These are phyloP conservation scores for Pestalotiopsis sp. DNA, from an alignment of 2,329 filamentous ascomycete species.

Conservation along the genomic window DNA sequence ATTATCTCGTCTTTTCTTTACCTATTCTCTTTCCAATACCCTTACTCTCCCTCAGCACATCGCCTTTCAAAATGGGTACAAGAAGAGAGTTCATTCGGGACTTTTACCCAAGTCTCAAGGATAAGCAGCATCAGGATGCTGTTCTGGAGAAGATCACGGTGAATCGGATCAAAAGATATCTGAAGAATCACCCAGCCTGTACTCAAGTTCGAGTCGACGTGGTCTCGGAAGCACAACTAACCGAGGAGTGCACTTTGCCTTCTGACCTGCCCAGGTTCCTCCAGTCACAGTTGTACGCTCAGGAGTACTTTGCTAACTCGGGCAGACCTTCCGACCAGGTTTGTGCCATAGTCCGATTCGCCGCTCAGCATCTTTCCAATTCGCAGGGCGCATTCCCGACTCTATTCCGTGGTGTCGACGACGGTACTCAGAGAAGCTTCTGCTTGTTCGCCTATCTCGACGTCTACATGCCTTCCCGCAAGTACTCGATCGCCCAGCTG, in stretches of 20 bases:
- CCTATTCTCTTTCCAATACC: not conserved
- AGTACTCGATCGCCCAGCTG: constrained; percentile 49
- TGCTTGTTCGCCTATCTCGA: constrained; percentile 43
- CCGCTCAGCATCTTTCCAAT: constrained; percentile 19
- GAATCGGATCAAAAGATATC: constrained; percentile 29
- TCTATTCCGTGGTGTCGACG: constrained; percentile 41
- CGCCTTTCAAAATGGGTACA: constrained; percentile 9
- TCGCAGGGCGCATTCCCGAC: constrained; percentile 34
- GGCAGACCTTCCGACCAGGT: constrained; percentile 30
- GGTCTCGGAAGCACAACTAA: not conserved
- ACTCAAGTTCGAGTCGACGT: constrained; percentile 16
- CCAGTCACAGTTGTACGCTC: constrained; percentile 42
- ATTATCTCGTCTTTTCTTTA: not conserved
- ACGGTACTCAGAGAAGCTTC: constrained; percentile 38
- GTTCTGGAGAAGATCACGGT: constrained; percentile 25
- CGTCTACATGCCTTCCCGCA: constrained; percentile 44
- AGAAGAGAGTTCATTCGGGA: constrained; percentile 19
- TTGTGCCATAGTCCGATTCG: constrained; percentile 35
- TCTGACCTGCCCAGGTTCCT: constrained; percentile 38
- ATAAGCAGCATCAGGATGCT: constrained; percentile 25
- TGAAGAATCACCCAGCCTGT: constrained; percentile 20
- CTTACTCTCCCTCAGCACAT: not conserved
- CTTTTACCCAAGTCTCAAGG: constrained; percentile 24
- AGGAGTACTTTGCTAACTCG: constrained; percentile 37
- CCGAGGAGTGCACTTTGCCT: not conserved